These are phyloP conservation scores for Liquidambar formosana DNA, from an alignment of 164 flowering plant genomes.

Conservation along the genomic window DNA sequence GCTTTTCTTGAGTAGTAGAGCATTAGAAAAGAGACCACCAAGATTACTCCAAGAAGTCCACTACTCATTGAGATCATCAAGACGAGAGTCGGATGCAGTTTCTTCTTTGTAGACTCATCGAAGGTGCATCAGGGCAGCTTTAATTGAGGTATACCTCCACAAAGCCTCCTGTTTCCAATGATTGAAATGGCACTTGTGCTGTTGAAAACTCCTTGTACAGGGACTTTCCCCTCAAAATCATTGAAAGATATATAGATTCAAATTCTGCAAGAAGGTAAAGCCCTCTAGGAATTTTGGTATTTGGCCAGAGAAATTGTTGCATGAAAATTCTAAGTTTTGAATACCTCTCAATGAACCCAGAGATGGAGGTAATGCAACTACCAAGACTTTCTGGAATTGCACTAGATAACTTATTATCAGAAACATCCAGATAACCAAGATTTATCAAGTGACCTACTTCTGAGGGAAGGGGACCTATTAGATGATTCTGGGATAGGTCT, in stretches of 20 bases:
- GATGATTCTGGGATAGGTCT: too few relatives aligned
- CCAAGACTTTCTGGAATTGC: conserved; percentile 16
- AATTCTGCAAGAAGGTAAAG: conserved; percentile 6
- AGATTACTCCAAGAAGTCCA: not conserved
- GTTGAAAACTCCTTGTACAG: conserved; percentile 33
- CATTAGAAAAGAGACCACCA: too few relatives aligned
- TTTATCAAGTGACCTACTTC: too few relatives aligned
- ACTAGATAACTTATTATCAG: too few relatives aligned
- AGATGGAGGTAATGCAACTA: conserved; percentile 18
- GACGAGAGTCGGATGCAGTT: not conserved
- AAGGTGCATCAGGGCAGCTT: conserved; percentile 27
- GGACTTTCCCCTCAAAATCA: conserved; percentile 43
- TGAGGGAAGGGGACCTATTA: too few relatives aligned
- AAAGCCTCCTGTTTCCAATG: conserved; percentile 32
- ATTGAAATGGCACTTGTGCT: conserved; percentile 30
- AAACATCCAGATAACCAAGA: too few relatives aligned
- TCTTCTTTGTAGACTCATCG: not conserved
- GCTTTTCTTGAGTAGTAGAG: too few relatives aligned
- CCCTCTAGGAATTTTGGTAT: conserved; percentile 26
- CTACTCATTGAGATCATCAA: not conserved
- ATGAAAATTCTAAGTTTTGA: conserved; percentile 25
- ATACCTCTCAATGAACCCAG: conserved; percentile 18
- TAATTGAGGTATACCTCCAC: conserved; percentile 35
- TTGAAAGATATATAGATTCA: conserved; percentile 46
- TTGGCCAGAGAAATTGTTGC: conserved; percentile 30